Evolutionary conservation across 1,284 basidiomycete species (phyloP), one percentile per base, ranked within the genome.

Genomic region (Heimioporus retisporus): DNA sequence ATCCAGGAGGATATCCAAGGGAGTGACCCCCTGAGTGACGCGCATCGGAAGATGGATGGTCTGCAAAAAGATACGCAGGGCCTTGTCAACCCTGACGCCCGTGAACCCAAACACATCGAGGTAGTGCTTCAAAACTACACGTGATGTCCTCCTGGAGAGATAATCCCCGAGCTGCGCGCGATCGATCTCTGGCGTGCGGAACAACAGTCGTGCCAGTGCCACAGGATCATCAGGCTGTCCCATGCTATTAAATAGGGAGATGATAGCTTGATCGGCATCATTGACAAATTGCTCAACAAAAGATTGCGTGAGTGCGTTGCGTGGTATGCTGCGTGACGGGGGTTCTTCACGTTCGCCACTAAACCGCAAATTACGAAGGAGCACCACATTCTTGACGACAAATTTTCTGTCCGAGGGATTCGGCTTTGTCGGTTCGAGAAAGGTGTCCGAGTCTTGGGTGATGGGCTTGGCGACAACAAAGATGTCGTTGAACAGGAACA

Each of bases 401-500:
- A 95, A 98, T 72, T 92, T 92, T 75, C 92, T 87, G 72, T 97
- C 95, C 59, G 93, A 86, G 2, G 90, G 86, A 69, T 84, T 90
- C 14, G 91, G 88, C 68, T 88, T 90, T 67, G 86, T 83, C 54
- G 83, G 80, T 67, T 91, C 88, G 58, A 88, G 79, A 50, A 90
- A 81, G 46, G 82, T 81, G 70, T 92, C 91, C 70, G 88, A 83
- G 69, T 92, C 90, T 61, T 87, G 83, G 63, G 86, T 78, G 69
- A 93, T 83, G 18, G 93, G 89, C 75, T 95, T 93, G 56, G 93
- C 89, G 68, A 99, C 90, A 76, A 99, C 89, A 55, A 99, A 86
- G 58, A 99, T 87, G 78, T 99, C 98, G 76, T 86, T 95, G 86
- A 99, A 99, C 28, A 99, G 85, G 82, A 99, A 97, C 18, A 99